Evolutionary conservation across 306 rosid genomes (phyloP), one percentile per base, ranked within the genome.

Genomic region (Leucaena leucocephala): DNA sequence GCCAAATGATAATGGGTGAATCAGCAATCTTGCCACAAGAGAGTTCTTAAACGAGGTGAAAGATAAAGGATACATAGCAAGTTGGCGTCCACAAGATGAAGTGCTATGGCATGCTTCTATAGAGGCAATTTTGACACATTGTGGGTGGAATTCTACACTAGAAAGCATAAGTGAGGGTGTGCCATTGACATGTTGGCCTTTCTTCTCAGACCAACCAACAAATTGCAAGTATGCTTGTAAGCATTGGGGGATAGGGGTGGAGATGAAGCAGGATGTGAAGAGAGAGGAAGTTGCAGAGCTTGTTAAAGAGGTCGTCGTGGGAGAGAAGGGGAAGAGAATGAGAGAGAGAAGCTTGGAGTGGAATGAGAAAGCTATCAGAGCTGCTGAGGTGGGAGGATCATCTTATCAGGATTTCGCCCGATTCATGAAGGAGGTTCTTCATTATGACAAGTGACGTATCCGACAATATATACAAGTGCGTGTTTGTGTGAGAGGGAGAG

Each of bases 1-100:
- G 75, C 82, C 81, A 8, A 85, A 85, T 85, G 46, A 82, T 67
- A 35, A 19, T 50, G 57, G 57, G 19, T 5, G 19, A 15, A 16
- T 50, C 57, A 14, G 19, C 19, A 50, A 50, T 50, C 16, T 50
- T 50, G 57, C 57, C 19, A 17, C 19, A 50, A 27, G 27, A 3
- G 57, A 50, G 19, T 50, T 50, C 6, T 15, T 50, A 50, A 6
- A 15, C 1, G 57, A 50, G 19, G 57, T 50, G 1, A 50, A 50
- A 16, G 57, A 50, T 50, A 50, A 7, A 4, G 57, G 19, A 16
- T 50, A 50, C 2, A 3, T 50, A 50, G 57, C 57, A 50, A 50
- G 57, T 15, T 50, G 57, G 57, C 15, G 57, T 6, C 57, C 19
- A 3, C 19, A 50, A 50, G 19, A 50, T 46, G 15, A 11, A 46